Percentiles rank a stretch among this genome's conserved stretches.
These are phyloP conservation scores for Corchorus olitorius DNA, from an alignment of 345 rosid species.

Conservation along the genomic window DNA sequence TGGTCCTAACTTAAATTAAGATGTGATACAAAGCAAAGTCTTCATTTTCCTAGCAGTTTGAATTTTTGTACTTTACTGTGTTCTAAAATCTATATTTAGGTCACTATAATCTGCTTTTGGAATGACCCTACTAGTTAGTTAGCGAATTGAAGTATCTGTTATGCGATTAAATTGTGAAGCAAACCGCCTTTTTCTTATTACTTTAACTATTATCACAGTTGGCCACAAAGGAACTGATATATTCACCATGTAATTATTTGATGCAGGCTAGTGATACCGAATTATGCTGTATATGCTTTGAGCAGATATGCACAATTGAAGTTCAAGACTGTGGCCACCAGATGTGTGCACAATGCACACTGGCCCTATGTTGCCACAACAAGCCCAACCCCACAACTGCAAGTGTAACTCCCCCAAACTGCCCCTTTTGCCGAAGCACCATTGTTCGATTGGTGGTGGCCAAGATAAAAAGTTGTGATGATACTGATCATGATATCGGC, in stretches of 20 bases:
- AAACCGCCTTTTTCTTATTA: neutral
- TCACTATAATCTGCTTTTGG: neutral
- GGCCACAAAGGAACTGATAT: conserved; percentile 14
- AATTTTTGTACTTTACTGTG: neutral
- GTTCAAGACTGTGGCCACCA: conserved; percentile 93
- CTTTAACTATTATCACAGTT: conserved; percentile 9
- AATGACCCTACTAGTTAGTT: conserved; percentile 3
- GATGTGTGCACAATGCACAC: conserved; percentile 97
- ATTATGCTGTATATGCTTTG: conserved; percentile 95
- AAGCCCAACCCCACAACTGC: conserved; percentile 94
- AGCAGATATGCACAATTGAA: conserved; percentile 92
- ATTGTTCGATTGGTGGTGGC: conserved; percentile 69
- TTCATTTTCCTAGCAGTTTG: neutral
- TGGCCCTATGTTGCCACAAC: conserved; percentile 96
- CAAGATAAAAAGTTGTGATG: conserved; percentile 49
- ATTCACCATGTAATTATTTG: conserved; percentile 4
- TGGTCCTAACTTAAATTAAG: neutral
- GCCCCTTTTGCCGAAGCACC: conserved; percentile 95
- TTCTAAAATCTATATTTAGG: neutral
- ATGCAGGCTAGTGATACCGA: conserved; percentile 79
- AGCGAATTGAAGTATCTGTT: neutral
- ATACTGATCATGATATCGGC: conserved; percentile 47
- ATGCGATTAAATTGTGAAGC: neutral
- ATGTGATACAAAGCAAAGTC: neutral
- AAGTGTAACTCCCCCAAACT: conserved; percentile 63